Conservation (phyloP, 306 rosid species). For the Prunus salicina region DNA sequence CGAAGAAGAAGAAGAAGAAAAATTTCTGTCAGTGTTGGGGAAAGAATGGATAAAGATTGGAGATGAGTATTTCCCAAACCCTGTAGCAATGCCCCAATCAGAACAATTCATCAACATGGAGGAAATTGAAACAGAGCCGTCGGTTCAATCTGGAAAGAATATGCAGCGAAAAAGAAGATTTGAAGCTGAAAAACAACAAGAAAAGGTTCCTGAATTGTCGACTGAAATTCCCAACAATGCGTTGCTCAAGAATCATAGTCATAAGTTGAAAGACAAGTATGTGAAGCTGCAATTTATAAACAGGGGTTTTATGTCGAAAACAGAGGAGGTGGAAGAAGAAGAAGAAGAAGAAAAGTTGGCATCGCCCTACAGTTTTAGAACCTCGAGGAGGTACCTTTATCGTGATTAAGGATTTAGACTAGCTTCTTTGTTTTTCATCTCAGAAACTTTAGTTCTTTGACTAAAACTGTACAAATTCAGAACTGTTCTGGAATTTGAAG, state of each 20-base stretch:
- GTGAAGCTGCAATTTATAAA: background rate
- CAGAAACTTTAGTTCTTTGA: background rate
- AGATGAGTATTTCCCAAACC: background rate
- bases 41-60: background rate
- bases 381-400: slow-evolving; percentile 4
- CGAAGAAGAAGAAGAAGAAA: background rate
- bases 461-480: no score
- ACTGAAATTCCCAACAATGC: no score
- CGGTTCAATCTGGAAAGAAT: background rate
- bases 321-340: background rate
- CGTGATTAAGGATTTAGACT: background rate
- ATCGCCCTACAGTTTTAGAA: background rate
- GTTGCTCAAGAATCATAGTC: background rate
- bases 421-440: background rate
- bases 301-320: background rate
- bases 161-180: background rate
- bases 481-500: background rate
- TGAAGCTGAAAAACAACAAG: background rate
- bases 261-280: background rate
- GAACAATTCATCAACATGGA: background rate
- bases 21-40: background rate
- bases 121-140: background rate
- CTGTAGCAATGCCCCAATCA: background rate
- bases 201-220: no score
- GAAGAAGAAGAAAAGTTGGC: background rate